A percentile compares a stretch with the other conserved stretches of the same genome.
phyloP scores from a whole-genome alignment of 2,329 filamentous ascomycete species.

The Dactylellina parvicollis region DNA sequence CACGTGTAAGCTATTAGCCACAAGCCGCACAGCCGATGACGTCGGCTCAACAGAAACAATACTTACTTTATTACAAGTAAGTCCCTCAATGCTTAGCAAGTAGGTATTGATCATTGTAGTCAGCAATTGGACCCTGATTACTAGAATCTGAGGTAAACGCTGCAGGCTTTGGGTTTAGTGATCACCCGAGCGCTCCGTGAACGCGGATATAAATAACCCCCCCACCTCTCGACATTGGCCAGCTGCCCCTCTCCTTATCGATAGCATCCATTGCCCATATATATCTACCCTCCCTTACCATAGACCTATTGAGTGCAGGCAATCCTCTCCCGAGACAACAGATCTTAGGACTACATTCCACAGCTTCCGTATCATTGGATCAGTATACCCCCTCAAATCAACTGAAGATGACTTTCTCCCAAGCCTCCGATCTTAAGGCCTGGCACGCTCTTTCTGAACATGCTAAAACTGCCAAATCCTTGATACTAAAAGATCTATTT shows the following conservation, averaged over 20 bases:
- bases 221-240: neutral
- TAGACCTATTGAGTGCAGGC: neutral
- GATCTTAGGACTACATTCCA: too few relatives aligned
- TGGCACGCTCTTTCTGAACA: constrained; percentile 93
- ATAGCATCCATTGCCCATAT: constrained; percentile 2
- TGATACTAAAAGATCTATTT: constrained; percentile 93
- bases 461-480: constrained; percentile 83
- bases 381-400: too few relatives aligned
- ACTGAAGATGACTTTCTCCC: constrained; percentile 69
- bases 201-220: constrained; percentile 13
- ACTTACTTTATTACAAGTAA: too few relatives aligned
- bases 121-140: neutral
- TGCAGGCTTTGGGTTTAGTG: constrained; percentile 20
- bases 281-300: neutral
- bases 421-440: constrained; percentile 83
- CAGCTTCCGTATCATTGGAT: too few relatives aligned
- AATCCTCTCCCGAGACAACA: neutral
- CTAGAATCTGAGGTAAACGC: neutral
- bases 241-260: constrained; percentile 31
- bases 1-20: too few relatives aligned
- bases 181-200: constrained; percentile 37
- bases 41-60: too few relatives aligned
- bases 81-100: too few relatives aligned
- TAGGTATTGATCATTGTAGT: too few relatives aligned
- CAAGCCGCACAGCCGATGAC: too few relatives aligned